Percentiles rank a stretch among this genome's conserved stretches.
Conservation (phyloP, 2,329 filamentous ascomycete species). For the Talaromyces marneffei region DNA sequence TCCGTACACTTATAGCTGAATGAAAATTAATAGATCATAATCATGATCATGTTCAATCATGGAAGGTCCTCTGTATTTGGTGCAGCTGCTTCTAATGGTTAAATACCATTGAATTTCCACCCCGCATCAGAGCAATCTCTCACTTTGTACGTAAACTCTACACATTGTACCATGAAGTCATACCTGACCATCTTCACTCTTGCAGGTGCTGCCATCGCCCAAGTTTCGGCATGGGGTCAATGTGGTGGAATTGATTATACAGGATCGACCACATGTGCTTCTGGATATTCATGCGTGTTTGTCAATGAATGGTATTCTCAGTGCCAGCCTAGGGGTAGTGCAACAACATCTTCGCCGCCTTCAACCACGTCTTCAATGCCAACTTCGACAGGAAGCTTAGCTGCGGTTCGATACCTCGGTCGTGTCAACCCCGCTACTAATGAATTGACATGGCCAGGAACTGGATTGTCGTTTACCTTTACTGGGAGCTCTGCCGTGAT, state of each 20-base stretch:
- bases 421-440: conserved; percentile 7
- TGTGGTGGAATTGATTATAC: neutral
- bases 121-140: neutral
- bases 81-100: neutral
- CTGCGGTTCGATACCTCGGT: conserved; percentile 1
- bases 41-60: neutral
- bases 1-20: neutral
- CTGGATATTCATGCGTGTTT: neutral
- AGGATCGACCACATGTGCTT: neutral
- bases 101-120: neutral
- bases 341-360: neutral
- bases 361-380: neutral
- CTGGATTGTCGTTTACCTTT: conserved; percentile 1
- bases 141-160: neutral
- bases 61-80: neutral
- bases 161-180: neutral
- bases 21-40: neutral
- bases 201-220: neutral
- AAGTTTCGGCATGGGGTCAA: neutral
- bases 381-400: neutral
- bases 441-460: conserved; percentile 10
- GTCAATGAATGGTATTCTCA: conserved; percentile 1
- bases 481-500: conserved; percentile 1
- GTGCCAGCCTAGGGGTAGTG: neutral
- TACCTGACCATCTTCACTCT: neutral